Evolutionary conservation across 2,329 filamentous ascomycete species (phyloP).

Genomic region (Setomelanomma holmii): DNA sequence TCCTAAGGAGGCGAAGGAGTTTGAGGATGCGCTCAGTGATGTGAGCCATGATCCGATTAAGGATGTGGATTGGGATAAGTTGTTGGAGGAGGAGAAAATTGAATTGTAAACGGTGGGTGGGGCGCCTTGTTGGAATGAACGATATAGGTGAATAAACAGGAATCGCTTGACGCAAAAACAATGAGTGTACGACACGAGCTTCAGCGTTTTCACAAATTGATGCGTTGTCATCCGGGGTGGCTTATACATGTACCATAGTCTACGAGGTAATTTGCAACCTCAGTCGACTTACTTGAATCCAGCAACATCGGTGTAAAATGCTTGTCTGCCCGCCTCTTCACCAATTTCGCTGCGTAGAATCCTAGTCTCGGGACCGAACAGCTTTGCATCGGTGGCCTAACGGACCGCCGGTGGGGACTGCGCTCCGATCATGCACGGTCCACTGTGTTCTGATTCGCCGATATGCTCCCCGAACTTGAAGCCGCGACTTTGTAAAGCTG

Average conservation of each 20-base stretch:
- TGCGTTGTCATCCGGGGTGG: neutral
- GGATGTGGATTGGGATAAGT: conserved; percentile 35
- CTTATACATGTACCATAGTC: neutral
- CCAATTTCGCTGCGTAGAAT: neutral
- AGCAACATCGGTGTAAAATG: neutral
- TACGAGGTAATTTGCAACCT: neutral
- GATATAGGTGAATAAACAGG: too few species aligned
- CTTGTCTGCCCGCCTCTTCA: neutral
- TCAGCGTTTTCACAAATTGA: too few species aligned
- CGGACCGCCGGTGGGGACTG: neutral
- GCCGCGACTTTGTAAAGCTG: too few species aligned
- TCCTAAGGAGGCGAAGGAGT: conserved; percentile 66
- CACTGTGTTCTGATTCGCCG: neutral
- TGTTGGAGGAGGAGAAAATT: conserved; percentile 27
- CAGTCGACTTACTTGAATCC: neutral
- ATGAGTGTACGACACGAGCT: too few species aligned
- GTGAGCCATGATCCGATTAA: conserved; percentile 63
- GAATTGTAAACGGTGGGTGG: conserved; percentile 21
- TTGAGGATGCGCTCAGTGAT: conserved; percentile 67
- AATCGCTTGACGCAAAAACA: too few species aligned
- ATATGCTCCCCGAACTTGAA: neutral
- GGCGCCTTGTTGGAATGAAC: too few species aligned
- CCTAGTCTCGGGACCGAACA: neutral
- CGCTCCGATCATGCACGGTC: neutral
- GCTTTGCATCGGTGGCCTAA: neutral